Evolutionary conservation across 805 yeast species (phyloP).

Genomic region (Ogataea trehalophila): DNA sequence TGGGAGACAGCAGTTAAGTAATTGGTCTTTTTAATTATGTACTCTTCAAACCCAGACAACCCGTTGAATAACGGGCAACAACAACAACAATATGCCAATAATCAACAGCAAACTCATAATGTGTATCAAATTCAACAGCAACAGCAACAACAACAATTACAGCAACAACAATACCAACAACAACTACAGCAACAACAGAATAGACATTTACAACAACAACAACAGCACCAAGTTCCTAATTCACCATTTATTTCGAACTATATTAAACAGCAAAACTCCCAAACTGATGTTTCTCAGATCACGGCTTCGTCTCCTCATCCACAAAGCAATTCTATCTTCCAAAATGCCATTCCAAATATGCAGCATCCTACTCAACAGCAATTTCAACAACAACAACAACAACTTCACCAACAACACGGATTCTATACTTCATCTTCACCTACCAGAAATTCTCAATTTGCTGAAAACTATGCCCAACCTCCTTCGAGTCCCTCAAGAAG

Average conservation of each 20-base stretch:
- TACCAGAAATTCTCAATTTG: slow-evolving; percentile 15
- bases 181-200: slow-evolving; percentile 32
- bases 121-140: slow-evolving; percentile 21
- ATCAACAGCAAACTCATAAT: slow-evolving; percentile 2
- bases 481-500: slow-evolving; percentile 33
- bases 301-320: slow-evolving; percentile 8
- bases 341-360: too few species aligned
- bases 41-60: neutral
- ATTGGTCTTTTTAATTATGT: neutral
- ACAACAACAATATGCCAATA: neutral
- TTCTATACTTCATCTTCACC: slow-evolving; percentile 25
- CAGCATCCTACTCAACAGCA: slow-evolving; percentile 6
- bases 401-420: slow-evolving; percentile 6
- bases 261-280: slow-evolving; percentile 19
- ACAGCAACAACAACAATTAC: slow-evolving; percentile 19
- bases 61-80: neutral
- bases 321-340: too few species aligned
- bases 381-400: slow-evolving; percentile 21
- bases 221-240: slow-evolving; percentile 16
- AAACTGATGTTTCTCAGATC: slow-evolving; percentile 14
- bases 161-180: slow-evolving; percentile 3
- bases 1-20: too few species aligned
- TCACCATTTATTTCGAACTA: slow-evolving; percentile 15
- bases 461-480: slow-evolving; percentile 24
- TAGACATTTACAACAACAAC: slow-evolving; percentile 30